phyloP scores from a whole-genome alignment of 805 yeast genomes.

The Metschnikowia shivogae region DNA sequence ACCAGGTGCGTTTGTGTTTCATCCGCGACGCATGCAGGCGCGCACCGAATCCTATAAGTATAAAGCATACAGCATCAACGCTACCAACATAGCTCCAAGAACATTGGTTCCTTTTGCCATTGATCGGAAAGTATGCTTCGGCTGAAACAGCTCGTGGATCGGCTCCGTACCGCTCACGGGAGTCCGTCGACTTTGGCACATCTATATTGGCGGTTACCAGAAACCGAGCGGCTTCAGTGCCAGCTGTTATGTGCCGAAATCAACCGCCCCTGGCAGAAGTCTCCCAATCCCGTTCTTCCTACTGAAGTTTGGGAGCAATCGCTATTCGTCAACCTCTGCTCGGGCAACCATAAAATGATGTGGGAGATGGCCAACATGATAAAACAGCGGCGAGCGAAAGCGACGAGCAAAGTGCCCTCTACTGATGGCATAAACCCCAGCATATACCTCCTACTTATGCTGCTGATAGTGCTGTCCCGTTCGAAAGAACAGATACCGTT shows the following conservation, averaged over 20 bases:
- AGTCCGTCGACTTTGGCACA: conserved; percentile 1
- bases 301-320: background rate
- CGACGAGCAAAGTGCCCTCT: background rate
- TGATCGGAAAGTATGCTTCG: background rate
- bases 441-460: conserved; percentile 10
- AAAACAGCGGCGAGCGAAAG: background rate
- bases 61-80: conserved; percentile 1
- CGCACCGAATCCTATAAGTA: background rate
- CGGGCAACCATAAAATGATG: conserved; percentile 7
- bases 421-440: background rate
- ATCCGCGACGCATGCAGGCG: background rate
- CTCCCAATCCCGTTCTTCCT: background rate
- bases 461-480: conserved; percentile 9
- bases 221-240: background rate
- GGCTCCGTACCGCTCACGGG: background rate
- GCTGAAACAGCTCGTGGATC: background rate
- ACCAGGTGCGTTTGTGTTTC: background rate
- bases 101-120: background rate
- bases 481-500: conserved; percentile 1
- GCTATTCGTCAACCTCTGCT: conserved; percentile 5
- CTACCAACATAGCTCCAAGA: background rate
- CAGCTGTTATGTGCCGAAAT: background rate
- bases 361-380: conserved; percentile 10
- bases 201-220: conserved; percentile 1
- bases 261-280: background rate